Evolutionary conservation across 768 basidiomycete genomes (phyloP).

Genomic region (Tricholoma saponaceum): DNA sequence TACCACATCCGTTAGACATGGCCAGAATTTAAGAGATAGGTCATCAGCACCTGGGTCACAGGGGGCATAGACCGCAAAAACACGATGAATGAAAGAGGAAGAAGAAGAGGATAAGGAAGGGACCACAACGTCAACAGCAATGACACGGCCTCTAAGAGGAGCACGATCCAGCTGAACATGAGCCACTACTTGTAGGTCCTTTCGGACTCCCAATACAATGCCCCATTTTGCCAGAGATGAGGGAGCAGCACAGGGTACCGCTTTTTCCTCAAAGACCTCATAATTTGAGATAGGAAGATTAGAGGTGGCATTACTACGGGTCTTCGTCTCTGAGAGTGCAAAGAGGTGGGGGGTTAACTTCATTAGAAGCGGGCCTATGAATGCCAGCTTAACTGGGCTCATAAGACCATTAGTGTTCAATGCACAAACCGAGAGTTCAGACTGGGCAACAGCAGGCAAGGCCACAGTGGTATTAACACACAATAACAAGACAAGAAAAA

Average conservation of each 20-base stretch:
- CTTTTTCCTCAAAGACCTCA: conserved; percentile 7
- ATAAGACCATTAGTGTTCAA: conserved; percentile 7
- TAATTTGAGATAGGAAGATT: background rate
- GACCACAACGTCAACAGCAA: conserved; percentile 10
- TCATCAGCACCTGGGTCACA: conserved; percentile 9
- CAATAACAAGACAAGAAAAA: background rate
- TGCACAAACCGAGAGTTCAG: background rate
- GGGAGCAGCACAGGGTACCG: background rate
- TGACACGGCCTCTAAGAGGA: conserved; percentile 6
- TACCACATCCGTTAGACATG: too few species aligned
- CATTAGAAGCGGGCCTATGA: background rate
- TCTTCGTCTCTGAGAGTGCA: too few species aligned
- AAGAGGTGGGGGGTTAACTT: conserved; percentile 2
- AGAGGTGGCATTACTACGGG: background rate
- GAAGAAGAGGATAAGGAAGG: background rate
- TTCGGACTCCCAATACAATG: conserved; percentile 5
- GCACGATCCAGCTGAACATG: background rate
- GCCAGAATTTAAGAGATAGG: too few species aligned
- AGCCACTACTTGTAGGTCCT: conserved; percentile 4
- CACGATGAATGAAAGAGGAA: conserved; percentile 5
- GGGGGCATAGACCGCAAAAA: conserved; percentile 13
- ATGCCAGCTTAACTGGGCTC: conserved; percentile 2
- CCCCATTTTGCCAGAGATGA: conserved; percentile 2
- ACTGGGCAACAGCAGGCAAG: background rate
- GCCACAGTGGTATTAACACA: background rate